Conservation (phyloP, 208 protist species). For the Trypanosoma cruzi region DNA sequence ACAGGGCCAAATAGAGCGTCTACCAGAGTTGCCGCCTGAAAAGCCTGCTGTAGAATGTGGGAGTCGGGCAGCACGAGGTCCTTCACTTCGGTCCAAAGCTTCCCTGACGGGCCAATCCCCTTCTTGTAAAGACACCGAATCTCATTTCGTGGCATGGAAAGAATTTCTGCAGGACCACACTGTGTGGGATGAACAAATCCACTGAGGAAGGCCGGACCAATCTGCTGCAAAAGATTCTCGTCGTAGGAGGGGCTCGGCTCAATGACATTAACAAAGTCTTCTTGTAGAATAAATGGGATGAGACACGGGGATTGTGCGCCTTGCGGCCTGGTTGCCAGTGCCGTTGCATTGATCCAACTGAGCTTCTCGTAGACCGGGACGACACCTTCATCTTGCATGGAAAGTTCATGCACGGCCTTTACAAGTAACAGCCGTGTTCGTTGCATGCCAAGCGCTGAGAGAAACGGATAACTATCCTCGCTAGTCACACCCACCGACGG, state of each 20-base stretch:
- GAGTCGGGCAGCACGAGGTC: background rate
- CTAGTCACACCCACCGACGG: no score
- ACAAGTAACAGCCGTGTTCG: constrained; percentile 23
- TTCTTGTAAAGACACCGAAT: constrained; percentile 14
- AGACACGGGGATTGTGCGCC: background rate
- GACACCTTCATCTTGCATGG: constrained; percentile 20
- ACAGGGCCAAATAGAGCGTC: constrained; percentile 1
- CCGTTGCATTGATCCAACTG: constrained; percentile 23
- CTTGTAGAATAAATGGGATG: constrained; percentile 30
- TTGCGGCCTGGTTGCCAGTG: constrained; percentile 2
- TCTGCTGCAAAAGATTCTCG: constrained; percentile 20
- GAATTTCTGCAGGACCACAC: constrained; percentile 15
- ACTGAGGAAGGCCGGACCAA: constrained; percentile 3
- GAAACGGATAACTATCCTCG: constrained; percentile 8
- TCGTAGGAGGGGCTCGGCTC: constrained; percentile 18
- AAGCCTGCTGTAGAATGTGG: constrained; percentile 4
- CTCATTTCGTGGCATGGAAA: constrained; percentile 27
- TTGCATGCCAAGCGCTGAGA: constrained; percentile 19
- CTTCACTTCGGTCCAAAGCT: constrained; percentile 2
- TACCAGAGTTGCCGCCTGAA: constrained; percentile 3
- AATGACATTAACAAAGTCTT: constrained; percentile 26
- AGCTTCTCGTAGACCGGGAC: constrained; percentile 27
- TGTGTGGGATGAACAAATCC: constrained; percentile 23
- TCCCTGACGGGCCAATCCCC: background rate
- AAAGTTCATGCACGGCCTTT: constrained; percentile 20